Evolutionary conservation across 2,329 filamentous ascomycete genomes (phyloP).

Genomic region (Aspergillus quadricinctus): DNA sequence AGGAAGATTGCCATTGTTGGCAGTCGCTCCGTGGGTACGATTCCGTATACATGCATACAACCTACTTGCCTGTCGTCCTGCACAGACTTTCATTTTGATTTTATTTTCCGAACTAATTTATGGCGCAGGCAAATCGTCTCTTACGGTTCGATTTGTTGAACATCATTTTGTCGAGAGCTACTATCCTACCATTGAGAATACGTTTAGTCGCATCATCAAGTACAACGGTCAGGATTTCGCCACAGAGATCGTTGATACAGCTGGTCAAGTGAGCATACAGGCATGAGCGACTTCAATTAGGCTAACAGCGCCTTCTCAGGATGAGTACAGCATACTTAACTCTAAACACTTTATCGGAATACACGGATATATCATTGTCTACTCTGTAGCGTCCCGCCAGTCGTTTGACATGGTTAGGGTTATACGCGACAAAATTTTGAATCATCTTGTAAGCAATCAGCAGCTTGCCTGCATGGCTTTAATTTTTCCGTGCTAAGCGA

Average conservation of each 20-base stretch:
- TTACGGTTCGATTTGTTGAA: conserved; percentile 95
- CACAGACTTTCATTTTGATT: not conserved
- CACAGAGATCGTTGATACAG: conserved; percentile 97
- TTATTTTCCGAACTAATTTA: conserved; percentile 8
- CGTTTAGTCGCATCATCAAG: conserved; percentile 92
- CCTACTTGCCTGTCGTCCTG: not conserved
- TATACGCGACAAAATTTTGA: conserved; percentile 94
- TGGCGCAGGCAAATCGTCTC: conserved; percentile 81
- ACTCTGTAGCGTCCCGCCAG: conserved; percentile 89
- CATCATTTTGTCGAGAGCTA: conserved; percentile 98
- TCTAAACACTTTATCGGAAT: conserved; percentile 99
- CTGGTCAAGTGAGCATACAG: conserved; percentile 67
- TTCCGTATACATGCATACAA: not conserved
- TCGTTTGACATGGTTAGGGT: conserved; percentile 98
- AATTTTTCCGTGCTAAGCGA: not conserved
- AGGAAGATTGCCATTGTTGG: conserved; percentile 94
- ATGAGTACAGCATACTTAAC: conserved; percentile 98
- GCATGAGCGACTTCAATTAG: conserved; percentile 1
- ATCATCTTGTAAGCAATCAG: conserved; percentile 68
- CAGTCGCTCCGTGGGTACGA: conserved; percentile 81
- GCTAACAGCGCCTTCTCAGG: conserved; percentile 48
- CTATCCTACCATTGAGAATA: conserved; percentile 98
- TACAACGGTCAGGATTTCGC: conserved; percentile 89
- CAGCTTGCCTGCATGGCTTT: not conserved
- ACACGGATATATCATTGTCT: conserved; percentile 97